phyloP scores from a whole-genome alignment of 805 yeast genomes.

The Saccharomyces cerevisiae region DNA sequence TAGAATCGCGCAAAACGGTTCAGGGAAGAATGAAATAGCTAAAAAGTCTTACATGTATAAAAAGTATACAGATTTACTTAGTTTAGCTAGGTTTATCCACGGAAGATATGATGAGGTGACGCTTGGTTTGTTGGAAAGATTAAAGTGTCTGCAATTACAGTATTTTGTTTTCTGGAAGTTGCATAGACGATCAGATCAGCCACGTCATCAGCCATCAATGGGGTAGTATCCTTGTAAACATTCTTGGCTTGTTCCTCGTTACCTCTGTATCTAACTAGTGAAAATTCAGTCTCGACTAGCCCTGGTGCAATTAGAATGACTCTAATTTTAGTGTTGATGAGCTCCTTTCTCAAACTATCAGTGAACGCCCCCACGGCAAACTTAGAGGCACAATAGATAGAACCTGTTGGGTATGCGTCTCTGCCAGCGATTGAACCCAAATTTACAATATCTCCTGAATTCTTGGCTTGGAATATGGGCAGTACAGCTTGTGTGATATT shows the following conservation, averaged over 20 bases:
- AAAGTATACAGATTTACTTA: neutral
- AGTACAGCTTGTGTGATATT: conserved; percentile 74
- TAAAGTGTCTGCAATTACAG: conserved; percentile 64
- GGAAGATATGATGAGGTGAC: conserved; percentile 55
- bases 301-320: conserved; percentile 65
- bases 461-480: conserved; percentile 59
- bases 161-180: conserved; percentile 47
- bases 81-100: conserved; percentile 22
- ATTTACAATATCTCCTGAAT: conserved; percentile 66
- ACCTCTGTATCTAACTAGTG: conserved; percentile 51
- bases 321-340: conserved; percentile 59
- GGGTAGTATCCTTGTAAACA: conserved; percentile 48
- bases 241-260: conserved; percentile 45
- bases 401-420: conserved; percentile 73
- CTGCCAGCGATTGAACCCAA: conserved; percentile 74
- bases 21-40: neutral
- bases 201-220: conserved; percentile 50
- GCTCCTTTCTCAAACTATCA: conserved; percentile 65
- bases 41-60: neutral
- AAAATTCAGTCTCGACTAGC: conserved; percentile 61
- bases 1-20: neutral
- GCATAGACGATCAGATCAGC: conserved; percentile 55
- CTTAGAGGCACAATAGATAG: conserved; percentile 69
- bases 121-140: conserved; percentile 86
- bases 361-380: conserved; percentile 67